Conservation (phyloP, 2,329 filamentous ascomycete genomes). For the Westerdykella sp. region DNA sequence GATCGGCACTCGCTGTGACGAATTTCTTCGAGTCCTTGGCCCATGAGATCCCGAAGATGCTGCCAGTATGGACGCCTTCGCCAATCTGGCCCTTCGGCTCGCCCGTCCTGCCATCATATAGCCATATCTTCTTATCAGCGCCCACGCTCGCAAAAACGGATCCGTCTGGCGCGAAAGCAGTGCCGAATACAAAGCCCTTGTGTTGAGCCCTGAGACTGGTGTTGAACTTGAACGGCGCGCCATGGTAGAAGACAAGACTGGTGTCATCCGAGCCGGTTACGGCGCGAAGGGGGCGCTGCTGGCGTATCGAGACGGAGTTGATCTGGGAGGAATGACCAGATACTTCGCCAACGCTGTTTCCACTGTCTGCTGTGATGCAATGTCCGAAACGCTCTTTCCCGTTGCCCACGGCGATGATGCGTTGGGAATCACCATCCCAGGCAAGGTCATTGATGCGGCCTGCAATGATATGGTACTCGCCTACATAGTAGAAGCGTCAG, state of each 20-base stretch:
- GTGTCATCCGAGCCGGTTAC: slow-evolving; percentile 88
- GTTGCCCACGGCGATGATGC: slow-evolving; percentile 92
- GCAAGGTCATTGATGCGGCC: slow-evolving; percentile 94
- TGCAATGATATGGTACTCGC: slow-evolving; percentile 90
- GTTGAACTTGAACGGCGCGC: slow-evolving; percentile 93
- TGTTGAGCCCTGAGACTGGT: slow-evolving; percentile 73
- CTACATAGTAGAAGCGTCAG: slow-evolving; percentile 32
- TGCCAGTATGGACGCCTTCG: slow-evolving; percentile 81
- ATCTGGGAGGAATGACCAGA: slow-evolving; percentile 84
- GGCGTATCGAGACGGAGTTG: slow-evolving; percentile 84
- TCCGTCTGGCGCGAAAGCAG: slow-evolving; percentile 87
- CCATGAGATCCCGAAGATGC: slow-evolving; percentile 91
- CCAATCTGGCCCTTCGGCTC: slow-evolving; percentile 72
- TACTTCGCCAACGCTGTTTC: slow-evolving; percentile 93
- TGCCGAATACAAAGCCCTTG: slow-evolving; percentile 80
- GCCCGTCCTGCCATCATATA: slow-evolving; percentile 95
- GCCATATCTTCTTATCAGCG: slow-evolving; percentile 84
- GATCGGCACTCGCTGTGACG: slow-evolving; percentile 87
- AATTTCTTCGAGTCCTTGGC: slow-evolving; percentile 77
- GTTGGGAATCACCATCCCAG: slow-evolving; percentile 95
- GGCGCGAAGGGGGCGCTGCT: slow-evolving; percentile 83
- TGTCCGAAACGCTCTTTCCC: slow-evolving; percentile 90
- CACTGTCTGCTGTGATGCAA: slow-evolving; percentile 84
- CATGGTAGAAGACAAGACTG: slow-evolving; percentile 85
- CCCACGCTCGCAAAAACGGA: slow-evolving; percentile 77